These are phyloP conservation scores for Leccinum arenicola DNA, from an alignment of 768 basidiomycete genomes.

Conservation along the genomic window DNA sequence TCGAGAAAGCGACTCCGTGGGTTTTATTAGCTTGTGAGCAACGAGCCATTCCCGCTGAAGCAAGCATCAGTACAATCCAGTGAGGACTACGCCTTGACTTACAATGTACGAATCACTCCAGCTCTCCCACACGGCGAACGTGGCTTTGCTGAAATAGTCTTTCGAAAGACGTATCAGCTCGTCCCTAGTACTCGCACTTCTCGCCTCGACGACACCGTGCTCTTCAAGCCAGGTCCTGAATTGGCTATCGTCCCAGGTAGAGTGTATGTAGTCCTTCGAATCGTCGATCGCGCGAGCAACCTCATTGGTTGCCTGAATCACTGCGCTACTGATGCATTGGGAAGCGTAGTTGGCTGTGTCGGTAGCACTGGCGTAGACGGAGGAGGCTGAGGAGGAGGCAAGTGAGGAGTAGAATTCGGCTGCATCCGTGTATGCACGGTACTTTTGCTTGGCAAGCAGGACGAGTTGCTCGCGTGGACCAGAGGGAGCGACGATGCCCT, in stretches of 20 bases:
- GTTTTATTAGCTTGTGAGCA: constrained; percentile 67
- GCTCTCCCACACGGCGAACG: constrained; percentile 70
- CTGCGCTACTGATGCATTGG: constrained; percentile 39
- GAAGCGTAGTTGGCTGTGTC: constrained; percentile 36
- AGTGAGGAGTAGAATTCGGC: constrained; percentile 52
- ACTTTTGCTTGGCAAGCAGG: constrained; percentile 71
- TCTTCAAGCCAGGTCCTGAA: constrained; percentile 71
- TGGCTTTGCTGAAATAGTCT: constrained; percentile 58
- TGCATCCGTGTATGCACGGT: constrained; percentile 56
- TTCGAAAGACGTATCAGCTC: constrained; percentile 71
- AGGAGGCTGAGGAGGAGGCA: constrained; percentile 47
- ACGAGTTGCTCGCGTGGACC: constrained; percentile 79
- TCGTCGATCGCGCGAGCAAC: constrained; percentile 57
- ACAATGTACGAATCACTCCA: constrained; percentile 89
- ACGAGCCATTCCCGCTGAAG: constrained; percentile 80
- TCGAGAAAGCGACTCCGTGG: constrained; percentile 49
- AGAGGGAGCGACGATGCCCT: constrained; percentile 81
- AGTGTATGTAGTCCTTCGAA: constrained; percentile 83
- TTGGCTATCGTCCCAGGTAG: constrained; percentile 81
- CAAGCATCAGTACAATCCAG: neutral
- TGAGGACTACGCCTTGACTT: constrained; percentile 19
- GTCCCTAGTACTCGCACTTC: constrained; percentile 48
- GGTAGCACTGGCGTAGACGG: constrained; percentile 48
- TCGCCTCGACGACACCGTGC: constrained; percentile 69
- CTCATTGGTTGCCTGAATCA: constrained; percentile 52